A percentile compares a stretch with the other conserved stretches of the same genome.
These are phyloP conservation scores for Mallotus japonicus DNA, from an alignment of 441 rosid species.

Conservation along the genomic window DNA sequence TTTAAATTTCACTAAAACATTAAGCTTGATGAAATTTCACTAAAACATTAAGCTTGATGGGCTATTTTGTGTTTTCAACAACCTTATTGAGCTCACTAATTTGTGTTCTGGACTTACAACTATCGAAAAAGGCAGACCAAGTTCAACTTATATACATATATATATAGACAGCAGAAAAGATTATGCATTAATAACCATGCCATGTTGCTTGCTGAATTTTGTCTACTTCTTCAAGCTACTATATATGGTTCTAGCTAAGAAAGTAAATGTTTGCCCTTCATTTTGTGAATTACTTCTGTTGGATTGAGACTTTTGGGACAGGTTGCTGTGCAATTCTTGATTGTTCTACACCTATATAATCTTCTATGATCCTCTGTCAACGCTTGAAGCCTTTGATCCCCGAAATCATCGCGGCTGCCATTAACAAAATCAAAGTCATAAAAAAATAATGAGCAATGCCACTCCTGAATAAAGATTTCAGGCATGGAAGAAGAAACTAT, in stretches of 20 bases:
- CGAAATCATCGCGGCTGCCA: constrained; percentile 53
- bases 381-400: constrained; percentile 42
- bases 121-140: no score
- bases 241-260: constrained; percentile 18
- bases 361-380: constrained; percentile 47
- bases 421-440: background rate
- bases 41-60: no score
- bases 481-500: background rate
- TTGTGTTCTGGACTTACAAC: no score
- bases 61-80: no score
- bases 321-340: constrained; percentile 53
- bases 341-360: constrained; percentile 56
- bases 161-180: background rate
- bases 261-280: constrained; percentile 46
- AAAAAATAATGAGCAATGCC: background rate
- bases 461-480: background rate
- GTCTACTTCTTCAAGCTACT: constrained; percentile 19
- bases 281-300: constrained; percentile 51
- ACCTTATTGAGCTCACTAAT: no score
- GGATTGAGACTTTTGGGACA: constrained; percentile 68
- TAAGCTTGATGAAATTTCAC: no score
- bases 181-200: background rate
- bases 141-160: background rate
- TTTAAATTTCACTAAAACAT: no score
- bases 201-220: background rate